phyloP scores from a whole-genome alignment of 1,139 yeast genomes.

The Eremothecium gossypii region DNA sequence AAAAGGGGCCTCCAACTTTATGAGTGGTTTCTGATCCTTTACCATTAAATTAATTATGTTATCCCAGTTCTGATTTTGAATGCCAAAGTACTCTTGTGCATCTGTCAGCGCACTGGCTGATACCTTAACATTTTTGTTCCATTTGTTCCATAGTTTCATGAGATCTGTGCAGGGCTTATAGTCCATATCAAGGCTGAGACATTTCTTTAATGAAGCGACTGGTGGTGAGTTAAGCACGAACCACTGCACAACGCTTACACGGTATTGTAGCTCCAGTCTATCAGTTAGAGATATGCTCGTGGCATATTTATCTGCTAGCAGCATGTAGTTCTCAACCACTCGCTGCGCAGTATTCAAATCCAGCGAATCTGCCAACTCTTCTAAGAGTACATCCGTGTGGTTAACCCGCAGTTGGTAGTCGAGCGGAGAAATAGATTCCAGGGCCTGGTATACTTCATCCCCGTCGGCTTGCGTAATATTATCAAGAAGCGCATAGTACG shows the following conservation, averaged over 20 bases:
- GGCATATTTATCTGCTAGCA: constrained; percentile 20
- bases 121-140: constrained; percentile 22
- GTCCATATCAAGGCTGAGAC: constrained; percentile 28
- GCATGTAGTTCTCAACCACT: constrained; percentile 16
- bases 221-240: constrained; percentile 23
- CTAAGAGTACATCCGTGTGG: constrained; percentile 8
- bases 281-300: constrained; percentile 14
- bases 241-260: constrained; percentile 20
- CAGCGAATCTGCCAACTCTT: constrained; percentile 10
- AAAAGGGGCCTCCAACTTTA: constrained; percentile 7
- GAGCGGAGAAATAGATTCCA: constrained; percentile 7
- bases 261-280: constrained; percentile 16
- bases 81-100: constrained; percentile 16
- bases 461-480: constrained; percentile 5
- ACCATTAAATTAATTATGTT: constrained; percentile 17
- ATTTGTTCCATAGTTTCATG: constrained; percentile 17
- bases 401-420: constrained; percentile 5
- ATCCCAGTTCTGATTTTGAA: constrained; percentile 15
- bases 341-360: constrained; percentile 16
- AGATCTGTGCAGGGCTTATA: constrained; percentile 23
- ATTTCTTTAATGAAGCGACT: constrained; percentile 19
- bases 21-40: constrained; percentile 11
- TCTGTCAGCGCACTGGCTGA: constrained; percentile 17
- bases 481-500: constrained; percentile 8
- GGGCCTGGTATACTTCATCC: constrained; percentile 10